A percentile compares a stretch with the other conserved stretches of the same genome.
These are phyloP conservation scores for Rosa lucieae DNA, from an alignment of 306 rosid species.

Conservation along the genomic window DNA sequence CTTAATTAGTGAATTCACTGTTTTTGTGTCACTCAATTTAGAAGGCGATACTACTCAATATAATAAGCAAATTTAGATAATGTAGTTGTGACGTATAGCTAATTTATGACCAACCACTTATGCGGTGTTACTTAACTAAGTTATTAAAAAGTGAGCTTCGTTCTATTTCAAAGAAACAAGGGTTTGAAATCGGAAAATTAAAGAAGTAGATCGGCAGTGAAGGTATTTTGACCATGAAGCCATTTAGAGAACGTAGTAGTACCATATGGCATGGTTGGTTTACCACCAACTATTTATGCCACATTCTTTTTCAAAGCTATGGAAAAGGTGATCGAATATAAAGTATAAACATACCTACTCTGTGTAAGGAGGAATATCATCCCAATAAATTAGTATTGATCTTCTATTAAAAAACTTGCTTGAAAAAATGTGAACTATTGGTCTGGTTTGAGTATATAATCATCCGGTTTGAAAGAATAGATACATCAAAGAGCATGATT, in stretches of 20 bases:
- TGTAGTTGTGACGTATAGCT: neutral
- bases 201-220: neutral
- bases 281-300: neutral
- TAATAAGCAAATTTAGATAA: neutral
- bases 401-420: neutral
- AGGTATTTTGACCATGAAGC: neutral
- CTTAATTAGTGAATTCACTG: neutral
- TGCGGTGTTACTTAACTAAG: neutral
- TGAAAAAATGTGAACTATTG: neutral
- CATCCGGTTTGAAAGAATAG: neutral
- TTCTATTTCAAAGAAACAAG: neutral
- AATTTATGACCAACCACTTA: neutral
- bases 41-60: neutral
- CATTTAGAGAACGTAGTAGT: neutral
- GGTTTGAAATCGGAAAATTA: neutral
- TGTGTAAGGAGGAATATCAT: neutral
- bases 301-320: neutral
- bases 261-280: neutral
- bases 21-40: neutral
- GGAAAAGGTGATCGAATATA: neutral
- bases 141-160: neutral
- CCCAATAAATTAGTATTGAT: neutral
- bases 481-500: neutral
- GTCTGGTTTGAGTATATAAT: neutral
- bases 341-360: neutral